Conservation (phyloP, 441 rosid species). For the Eugenia klotzschiana region DNA sequence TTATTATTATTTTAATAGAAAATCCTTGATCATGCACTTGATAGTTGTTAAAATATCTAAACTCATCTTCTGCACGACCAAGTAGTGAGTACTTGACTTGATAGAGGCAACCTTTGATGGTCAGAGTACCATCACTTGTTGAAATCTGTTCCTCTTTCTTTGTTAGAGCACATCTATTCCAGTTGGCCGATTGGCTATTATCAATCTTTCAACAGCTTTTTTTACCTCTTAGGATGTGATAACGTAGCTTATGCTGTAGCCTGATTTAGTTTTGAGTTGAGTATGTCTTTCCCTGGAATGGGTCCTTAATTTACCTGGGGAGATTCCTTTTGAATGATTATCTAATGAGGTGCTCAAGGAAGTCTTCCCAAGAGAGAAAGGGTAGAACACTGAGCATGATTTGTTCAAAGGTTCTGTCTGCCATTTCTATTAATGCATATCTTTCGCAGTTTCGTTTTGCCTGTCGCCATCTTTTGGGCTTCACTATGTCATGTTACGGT, state of each 20-base stretch:
- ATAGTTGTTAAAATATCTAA: background rate
- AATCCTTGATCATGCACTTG: background rate
- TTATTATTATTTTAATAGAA: too few relatives aligned
- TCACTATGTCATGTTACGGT: background rate
- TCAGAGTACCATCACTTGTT: background rate
- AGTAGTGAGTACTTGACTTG: background rate
- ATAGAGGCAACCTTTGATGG: background rate
- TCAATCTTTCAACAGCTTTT: background rate
- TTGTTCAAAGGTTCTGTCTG: background rate
- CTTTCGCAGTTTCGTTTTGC: background rate
- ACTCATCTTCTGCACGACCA: background rate
- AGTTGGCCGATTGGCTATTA: background rate
- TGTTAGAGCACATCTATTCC: background rate
- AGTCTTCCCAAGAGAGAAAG: background rate
- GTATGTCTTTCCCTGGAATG: background rate
- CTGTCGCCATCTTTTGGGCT: background rate
- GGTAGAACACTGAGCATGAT: background rate
- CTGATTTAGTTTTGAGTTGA: background rate
- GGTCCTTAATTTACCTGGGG: background rate
- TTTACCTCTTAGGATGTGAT: background rate
- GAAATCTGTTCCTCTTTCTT: background rate
- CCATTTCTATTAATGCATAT: background rate
- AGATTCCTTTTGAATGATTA: background rate
- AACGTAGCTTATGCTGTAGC: background rate
- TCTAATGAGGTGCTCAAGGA: background rate